A percentile compares a stretch with the other conserved stretches of the same genome.
Evolutionary conservation across 495 filamentous ascomycete species (phyloP).

Genomic region (Cercophora scortea): DNA sequence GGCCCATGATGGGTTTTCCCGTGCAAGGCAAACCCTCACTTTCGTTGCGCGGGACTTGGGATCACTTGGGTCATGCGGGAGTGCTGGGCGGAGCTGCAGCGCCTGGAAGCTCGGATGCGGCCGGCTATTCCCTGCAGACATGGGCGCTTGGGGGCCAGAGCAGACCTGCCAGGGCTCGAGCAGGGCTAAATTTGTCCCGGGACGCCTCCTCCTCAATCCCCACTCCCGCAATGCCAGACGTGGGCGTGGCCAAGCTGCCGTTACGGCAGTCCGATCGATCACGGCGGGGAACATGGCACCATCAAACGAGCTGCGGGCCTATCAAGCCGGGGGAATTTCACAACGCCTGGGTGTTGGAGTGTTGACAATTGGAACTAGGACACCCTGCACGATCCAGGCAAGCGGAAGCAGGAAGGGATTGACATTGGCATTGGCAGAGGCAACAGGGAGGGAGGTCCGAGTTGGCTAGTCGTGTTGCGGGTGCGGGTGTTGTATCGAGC

Average conservation of each 20-base stretch:
- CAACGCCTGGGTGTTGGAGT: too few relatives aligned
- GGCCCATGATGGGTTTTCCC: background rate
- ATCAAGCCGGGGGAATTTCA: conserved; percentile 9
- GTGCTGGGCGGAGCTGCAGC: background rate
- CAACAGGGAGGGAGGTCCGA: too few relatives aligned
- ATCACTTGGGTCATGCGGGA: background rate
- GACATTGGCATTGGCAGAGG: too few relatives aligned
- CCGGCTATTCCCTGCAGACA: background rate
- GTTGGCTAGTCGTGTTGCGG: too few relatives aligned
- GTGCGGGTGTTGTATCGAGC: too few relatives aligned
- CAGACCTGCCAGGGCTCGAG: background rate
- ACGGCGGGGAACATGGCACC: conserved; percentile 26
- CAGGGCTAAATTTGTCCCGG: conserved; percentile 33
- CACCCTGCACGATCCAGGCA: too few relatives aligned
- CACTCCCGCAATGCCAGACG: conserved; percentile 15
- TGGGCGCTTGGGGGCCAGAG: background rate
- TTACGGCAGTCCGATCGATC: conserved; percentile 17
- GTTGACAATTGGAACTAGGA: too few relatives aligned
- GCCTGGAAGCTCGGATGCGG: background rate
- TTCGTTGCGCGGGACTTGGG: too few relatives aligned
- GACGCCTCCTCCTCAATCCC: conserved; percentile 11
- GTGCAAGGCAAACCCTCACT: too few relatives aligned
- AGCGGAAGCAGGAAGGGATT: too few relatives aligned
- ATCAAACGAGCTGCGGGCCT: conserved; percentile 12
- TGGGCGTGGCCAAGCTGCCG: conserved; percentile 23